Evolutionary conservation across 2,329 filamentous ascomycete genomes (phyloP).

Genomic region (Cytospora leucostoma): DNA sequence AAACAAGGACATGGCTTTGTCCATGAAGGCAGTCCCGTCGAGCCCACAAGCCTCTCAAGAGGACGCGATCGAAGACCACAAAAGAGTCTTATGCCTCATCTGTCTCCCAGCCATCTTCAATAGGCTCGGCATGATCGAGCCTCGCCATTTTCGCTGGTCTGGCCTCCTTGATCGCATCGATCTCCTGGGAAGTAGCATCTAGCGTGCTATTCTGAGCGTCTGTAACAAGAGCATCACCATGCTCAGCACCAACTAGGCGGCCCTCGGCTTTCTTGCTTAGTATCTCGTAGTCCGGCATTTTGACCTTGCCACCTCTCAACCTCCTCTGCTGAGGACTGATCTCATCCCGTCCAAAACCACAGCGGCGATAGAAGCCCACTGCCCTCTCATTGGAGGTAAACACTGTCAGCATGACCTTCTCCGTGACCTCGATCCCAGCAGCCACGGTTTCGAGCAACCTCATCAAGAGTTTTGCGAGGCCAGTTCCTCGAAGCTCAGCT

Average conservation of each 20-base stretch:
- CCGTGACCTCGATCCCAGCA: conserved; percentile 52
- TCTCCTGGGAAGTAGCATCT: not conserved
- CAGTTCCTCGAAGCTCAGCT: conserved; percentile 58
- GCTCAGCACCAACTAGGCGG: not conserved
- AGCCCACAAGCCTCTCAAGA: not conserved
- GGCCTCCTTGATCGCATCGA: not conserved
- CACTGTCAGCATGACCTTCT: conserved; percentile 74
- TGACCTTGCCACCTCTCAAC: conserved; percentile 55
- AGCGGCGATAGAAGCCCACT: conserved; percentile 59
- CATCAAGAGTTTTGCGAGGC: conserved; percentile 64
- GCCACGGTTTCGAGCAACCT: conserved; percentile 55
- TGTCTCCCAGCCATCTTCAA: not conserved
- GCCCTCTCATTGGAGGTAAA: conserved; percentile 63
- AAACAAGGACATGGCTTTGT: not conserved
- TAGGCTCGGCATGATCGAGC: not conserved
- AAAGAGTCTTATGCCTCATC: not conserved
- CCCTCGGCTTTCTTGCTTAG: conserved; percentile 50
- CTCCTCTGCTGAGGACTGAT: conserved; percentile 56
- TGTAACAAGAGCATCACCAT: not conserved
- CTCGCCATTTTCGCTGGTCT: conserved; percentile 13
- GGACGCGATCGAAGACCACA: not conserved
- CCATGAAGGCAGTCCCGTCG: not conserved
- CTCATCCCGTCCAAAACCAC: conserved; percentile 59
- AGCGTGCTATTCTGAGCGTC: too few species aligned
- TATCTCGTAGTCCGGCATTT: conserved; percentile 61